Evolutionary conservation across 108 stramenopile species (phyloP).

Genomic region (Nannochloropsis gaditana): DNA sequence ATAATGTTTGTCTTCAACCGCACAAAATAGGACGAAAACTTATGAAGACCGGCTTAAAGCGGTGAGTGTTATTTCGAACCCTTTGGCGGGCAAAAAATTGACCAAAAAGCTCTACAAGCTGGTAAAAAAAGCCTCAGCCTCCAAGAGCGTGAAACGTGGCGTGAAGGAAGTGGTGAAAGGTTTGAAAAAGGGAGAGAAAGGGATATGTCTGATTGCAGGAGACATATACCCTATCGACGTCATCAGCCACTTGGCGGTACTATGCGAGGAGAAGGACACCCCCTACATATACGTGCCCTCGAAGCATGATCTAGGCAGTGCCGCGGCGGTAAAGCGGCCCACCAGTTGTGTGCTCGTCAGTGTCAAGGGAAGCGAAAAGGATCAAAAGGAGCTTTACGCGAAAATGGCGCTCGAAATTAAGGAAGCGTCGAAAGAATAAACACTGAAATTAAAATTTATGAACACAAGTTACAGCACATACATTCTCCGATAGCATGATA

Average conservation of each 20-base stretch:
- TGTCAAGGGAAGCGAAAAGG: constrained; percentile 66
- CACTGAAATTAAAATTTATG: not conserved
- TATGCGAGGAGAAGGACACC: constrained; percentile 80
- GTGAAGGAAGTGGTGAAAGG: constrained; percentile 97
- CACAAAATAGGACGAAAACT: not conserved
- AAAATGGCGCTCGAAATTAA: constrained; percentile 15
- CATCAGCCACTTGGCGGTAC: constrained; percentile 78
- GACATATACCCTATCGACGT: constrained; percentile 95
- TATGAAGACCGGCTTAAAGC: constrained; percentile 81
- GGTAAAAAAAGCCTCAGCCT: constrained; percentile 76
- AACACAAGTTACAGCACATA: too few species aligned
- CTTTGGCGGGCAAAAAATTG: constrained; percentile 84
- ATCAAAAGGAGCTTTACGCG: constrained; percentile 64
- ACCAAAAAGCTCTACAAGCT: constrained; percentile 88
- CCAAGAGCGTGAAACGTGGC: constrained; percentile 74
- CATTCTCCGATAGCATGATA: too few species aligned
- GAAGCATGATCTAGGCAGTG: constrained; percentile 90
- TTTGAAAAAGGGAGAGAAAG: constrained; percentile 83
- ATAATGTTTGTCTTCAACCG: not conserved
- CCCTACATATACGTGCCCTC: constrained; percentile 91
- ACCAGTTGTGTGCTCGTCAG: constrained; percentile 82
- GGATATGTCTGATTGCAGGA: constrained; percentile 82
- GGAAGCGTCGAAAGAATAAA: not conserved
- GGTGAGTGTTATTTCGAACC: constrained; percentile 76
- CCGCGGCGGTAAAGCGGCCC: constrained; percentile 86